Base-by-base conservation (phyloP, 2,329 filamentous ascomycete genomes). In the Cladobotryum mycophilum region DNA sequence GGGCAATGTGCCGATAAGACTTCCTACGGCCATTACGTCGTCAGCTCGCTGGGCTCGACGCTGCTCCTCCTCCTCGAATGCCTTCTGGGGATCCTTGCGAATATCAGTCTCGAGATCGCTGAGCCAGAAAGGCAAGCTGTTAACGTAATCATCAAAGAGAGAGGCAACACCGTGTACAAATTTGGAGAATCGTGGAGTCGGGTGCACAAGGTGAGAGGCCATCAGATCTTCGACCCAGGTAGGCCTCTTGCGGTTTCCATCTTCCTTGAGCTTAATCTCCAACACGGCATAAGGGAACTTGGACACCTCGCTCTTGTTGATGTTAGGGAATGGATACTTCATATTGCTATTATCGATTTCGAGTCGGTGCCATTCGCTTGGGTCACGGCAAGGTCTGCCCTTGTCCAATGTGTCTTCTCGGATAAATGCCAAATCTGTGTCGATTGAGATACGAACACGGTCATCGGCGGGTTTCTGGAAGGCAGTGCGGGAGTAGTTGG, bases 391-490 rank as follows among this genome's bases (percentile, higher is more conserved):
- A 0, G 92, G 91, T n/a, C 90, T 80, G 56, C 89, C 84, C 30
- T 73, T 65, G 64, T 97, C 92, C 45, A 99, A 76, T 2, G 86
- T 80, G 60, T 86, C 83, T 63, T 86, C 83, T 45, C 83, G 79
- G 62, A 99, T 95, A 60, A 97, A 86, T 20, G 89, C 90, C 33
- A 99, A 76, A 59, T 95, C 84, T 1, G 90, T 96, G 66, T 99
- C 93, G 53, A 99, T 87, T 5, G 90, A 91, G 60, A 99, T 88
- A 49, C 93, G 84, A 43, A 99, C 85, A 17, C 88, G 86, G 67
- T 95, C 84, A 65, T 99, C 91, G 13, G 88, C 83, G 5, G 93
- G 93, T 58, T 96, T 96, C 69, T 99, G 93, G 74, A 97, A 99
- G 1, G 93, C 93, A 1, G 90, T 95, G 55, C 93, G 87, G 37